Evolutionary conservation across 306 rosid genomes (phyloP), one percentile per base, ranked within the genome.

Genomic region (Vigna reflexopilosa): DNA sequence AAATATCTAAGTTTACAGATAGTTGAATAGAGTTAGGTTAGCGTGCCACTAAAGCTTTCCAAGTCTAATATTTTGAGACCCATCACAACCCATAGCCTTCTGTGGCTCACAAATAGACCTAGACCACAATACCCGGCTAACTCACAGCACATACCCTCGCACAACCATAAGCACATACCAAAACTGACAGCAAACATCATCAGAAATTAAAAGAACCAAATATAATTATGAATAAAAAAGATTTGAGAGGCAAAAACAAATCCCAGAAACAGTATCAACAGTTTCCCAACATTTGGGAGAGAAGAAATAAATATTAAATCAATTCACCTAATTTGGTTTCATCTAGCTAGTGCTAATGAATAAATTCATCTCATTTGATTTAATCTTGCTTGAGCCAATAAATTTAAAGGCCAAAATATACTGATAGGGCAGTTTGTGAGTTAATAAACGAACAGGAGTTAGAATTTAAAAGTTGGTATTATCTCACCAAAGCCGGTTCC

Each of bases 241-340:
- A 76, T 11, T 7, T 40, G 2, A 1, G 0, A 6, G 9, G 15
- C 4, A 1, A 15, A 44, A 45, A 45, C 5, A 7, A 16, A n/a
- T 17, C 7, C 10, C 2, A 45, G 20, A 9, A 14, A 76, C 16
- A n/a, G 38, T 42, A 7, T 36, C 5, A 15, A 48, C 28, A 4
- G 15, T 2, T 50, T 68, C 81, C 69, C 42, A 40, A 13, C 17
- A 72, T 36, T 26, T 51, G 36, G 83, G 80, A 73, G 74, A 16
- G 62, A 9, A 48, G 45, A 42, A 12, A 10, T 7, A 70, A 61
- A 56, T n/a, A 61, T 34, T n/a, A 32, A 5, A 34, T 34, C 38
- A 34, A 34, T 36, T 6, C 1, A 36, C 2, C 42, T 36, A 6
- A 36, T 6, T 6, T 36, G 42, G 7, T 36, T 36, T 36, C 9